These are phyloP conservation scores for Annulohypoxylon bovei DNA, from an alignment of 495 filamentous ascomycete species.

Conservation along the genomic window DNA sequence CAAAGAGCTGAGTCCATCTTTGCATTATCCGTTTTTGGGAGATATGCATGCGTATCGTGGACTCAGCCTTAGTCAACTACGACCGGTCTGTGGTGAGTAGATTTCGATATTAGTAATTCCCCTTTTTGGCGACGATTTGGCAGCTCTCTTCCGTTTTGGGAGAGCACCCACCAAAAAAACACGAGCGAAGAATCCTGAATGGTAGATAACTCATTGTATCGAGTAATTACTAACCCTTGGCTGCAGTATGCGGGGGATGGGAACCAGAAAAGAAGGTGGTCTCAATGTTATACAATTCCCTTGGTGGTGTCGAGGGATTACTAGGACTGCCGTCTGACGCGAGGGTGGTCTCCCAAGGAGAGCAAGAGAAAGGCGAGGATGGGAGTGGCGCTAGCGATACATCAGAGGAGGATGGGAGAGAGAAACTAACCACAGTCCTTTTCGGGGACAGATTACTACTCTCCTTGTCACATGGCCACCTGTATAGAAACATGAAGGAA, in stretches of 20 bases:
- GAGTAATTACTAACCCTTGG: background rate
- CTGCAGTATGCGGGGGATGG: constrained; percentile 1
- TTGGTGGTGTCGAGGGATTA: background rate
- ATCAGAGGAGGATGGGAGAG: background rate
- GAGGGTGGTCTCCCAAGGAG: background rate
- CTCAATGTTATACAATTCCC: background rate
- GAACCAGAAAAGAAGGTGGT: background rate
- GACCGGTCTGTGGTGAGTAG: background rate
- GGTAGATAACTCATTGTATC: background rate
- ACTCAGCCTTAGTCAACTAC: background rate
- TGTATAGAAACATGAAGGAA: background rate
- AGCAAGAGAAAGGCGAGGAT: background rate
- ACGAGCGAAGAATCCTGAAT: no score
- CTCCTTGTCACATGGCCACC: background rate
- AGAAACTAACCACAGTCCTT: background rate
- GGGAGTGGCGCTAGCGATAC: background rate
- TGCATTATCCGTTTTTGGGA: background rate
- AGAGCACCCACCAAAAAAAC: background rate
- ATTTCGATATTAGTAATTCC: background rate
- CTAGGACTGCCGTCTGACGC: background rate
- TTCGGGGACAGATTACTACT: background rate
- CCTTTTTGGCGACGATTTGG: background rate
- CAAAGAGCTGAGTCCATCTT: background rate
- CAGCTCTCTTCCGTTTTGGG: background rate
- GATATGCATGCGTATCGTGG: background rate